Evolutionary conservation across 2,329 filamentous ascomycete species (phyloP).

Genomic region (Fusarium albidum): DNA sequence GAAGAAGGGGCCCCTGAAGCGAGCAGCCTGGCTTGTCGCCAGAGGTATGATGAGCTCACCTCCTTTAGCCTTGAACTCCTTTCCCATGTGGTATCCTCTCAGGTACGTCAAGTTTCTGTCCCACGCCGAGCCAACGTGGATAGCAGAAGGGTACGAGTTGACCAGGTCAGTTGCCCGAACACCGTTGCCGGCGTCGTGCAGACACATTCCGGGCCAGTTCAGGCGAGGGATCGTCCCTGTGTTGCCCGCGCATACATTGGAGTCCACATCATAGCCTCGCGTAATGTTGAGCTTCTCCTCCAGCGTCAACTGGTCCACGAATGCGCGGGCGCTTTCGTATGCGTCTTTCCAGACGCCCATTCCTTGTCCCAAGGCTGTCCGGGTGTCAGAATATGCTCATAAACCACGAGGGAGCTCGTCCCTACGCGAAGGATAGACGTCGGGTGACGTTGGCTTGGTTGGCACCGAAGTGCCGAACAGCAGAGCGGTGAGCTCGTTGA

Average conservation of each 20-base stretch:
- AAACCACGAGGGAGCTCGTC: neutral
- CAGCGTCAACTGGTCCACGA: conserved; percentile 70
- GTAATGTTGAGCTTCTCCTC: conserved; percentile 69
- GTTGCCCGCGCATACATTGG: conserved; percentile 57
- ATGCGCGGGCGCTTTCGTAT: conserved; percentile 62
- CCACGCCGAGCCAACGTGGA: conserved; percentile 62
- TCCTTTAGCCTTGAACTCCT: conserved; percentile 65
- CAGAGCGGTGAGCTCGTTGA: too few species aligned
- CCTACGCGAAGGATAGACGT: conserved; percentile 30
- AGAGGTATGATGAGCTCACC: conserved; percentile 50
- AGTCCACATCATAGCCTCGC: conserved; percentile 59
- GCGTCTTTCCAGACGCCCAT: conserved; percentile 61
- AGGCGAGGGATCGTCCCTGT: conserved; percentile 56
- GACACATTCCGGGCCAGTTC: conserved; percentile 56
- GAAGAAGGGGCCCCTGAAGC: too few species aligned
- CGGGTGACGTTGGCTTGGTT: neutral
- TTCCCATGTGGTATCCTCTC: conserved; percentile 61
- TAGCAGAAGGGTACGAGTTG: conserved; percentile 56
- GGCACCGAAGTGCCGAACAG: too few species aligned
- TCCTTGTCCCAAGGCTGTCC: conserved; percentile 20
- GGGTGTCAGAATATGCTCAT: conserved; percentile 9
- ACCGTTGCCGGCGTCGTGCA: conserved; percentile 60
- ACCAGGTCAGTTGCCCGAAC: conserved; percentile 58
- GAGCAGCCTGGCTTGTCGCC: too few species aligned
- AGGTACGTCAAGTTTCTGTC: conserved; percentile 61